Evolutionary conservation across 2,329 filamentous ascomycete species (phyloP).

Genomic region (Pestalotiopsis sp.): DNA sequence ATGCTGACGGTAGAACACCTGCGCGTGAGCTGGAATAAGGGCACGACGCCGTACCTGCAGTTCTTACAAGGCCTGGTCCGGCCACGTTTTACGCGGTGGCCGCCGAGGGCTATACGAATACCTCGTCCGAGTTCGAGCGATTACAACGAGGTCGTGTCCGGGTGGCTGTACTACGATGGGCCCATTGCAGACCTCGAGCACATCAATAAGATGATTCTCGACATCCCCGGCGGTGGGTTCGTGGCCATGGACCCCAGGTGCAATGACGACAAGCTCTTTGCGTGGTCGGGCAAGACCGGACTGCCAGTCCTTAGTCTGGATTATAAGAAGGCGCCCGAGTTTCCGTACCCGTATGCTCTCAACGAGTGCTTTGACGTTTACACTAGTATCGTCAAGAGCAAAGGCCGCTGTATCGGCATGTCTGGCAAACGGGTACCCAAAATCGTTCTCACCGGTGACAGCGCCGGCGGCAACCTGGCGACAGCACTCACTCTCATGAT

Average conservation of each 20-base stretch:
- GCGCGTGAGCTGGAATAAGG: conserved; percentile 93
- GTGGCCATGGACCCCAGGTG: conserved; percentile 96
- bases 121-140: conserved; percentile 78
- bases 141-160: conserved; percentile 81
- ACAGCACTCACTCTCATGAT: conserved; percentile 87
- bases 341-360: conserved; percentile 81
- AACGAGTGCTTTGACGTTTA: conserved; percentile 91
- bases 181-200: conserved; percentile 76
- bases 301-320: conserved; percentile 90
- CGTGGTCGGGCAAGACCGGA: conserved; percentile 88
- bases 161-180: conserved; percentile 94
- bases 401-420: conserved; percentile 76
- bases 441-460: conserved; percentile 77
- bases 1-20: conserved; percentile 90
- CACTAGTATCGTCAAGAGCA: conserved; percentile 69
- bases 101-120: conserved; percentile 82
- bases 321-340: conserved; percentile 85
- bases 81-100: conserved; percentile 79
- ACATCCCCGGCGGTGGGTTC: conserved; percentile 92
- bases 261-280: conserved; percentile 90
- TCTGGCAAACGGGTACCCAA: conserved; percentile 67
- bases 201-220: conserved; percentile 79
- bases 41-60: conserved; percentile 81
- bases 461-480: conserved; percentile 80
- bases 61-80: conserved; percentile 74